Evolutionary conservation across 2,329 filamentous ascomycete species (phyloP).

Genomic region (Sporothrix inflata): DNA sequence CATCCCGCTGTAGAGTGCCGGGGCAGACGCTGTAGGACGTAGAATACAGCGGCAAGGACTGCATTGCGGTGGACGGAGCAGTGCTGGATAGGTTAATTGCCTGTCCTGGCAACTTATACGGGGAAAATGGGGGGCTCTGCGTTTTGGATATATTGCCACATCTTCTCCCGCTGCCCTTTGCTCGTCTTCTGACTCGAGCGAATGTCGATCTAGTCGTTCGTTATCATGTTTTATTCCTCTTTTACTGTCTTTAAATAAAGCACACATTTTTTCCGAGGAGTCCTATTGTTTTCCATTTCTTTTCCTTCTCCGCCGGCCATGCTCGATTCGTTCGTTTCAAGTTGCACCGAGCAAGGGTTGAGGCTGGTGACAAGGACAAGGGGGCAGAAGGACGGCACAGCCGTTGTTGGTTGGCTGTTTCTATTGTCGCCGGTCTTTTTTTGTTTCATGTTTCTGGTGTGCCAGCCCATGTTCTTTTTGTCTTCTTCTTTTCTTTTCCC

Average conservation of each 20-base stretch:
- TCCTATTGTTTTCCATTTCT: neutral
- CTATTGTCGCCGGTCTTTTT: neutral
- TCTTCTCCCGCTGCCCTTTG: neutral
- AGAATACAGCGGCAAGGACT: neutral
- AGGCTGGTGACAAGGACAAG: neutral
- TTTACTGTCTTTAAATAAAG: neutral
- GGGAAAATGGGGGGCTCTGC: no score
- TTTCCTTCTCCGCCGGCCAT: neutral
- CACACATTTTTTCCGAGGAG: neutral
- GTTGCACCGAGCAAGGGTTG: conserved; percentile 1
- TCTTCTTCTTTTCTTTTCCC: neutral
- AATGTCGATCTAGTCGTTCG: neutral
- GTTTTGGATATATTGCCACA: conserved; percentile 2
- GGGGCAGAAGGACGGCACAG: neutral
- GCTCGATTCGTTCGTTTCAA: conserved; percentile 10
- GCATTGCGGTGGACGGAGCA: no score
- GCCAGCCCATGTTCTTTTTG: neutral
- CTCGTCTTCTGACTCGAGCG: neutral
- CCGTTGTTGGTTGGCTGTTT: neutral
- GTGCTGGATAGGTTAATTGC: no score
- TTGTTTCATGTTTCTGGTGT: conserved; percentile 21
- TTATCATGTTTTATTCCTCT: neutral
- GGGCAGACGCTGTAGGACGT: neutral
- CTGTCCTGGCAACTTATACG: no score
- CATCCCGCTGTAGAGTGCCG: conserved; percentile 12